phyloP scores from a whole-genome alignment of 176 grass and related monocot genomes.

The Carex myosuroides region DNA sequence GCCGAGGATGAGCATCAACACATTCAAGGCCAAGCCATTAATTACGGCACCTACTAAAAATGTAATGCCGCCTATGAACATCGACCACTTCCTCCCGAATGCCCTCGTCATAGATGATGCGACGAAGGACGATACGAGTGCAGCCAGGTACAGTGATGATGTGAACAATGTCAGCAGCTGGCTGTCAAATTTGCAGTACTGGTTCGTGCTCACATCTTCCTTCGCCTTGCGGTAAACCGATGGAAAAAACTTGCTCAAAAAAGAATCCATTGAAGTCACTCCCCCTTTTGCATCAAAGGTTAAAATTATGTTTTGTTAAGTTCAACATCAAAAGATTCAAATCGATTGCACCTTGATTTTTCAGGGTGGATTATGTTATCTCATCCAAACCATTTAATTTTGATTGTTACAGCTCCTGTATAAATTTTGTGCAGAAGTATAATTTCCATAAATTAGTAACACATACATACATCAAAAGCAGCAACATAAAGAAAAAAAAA shows the following conservation, averaged over 20 bases:
- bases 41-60: conserved; percentile 3
- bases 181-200: conserved; percentile 85
- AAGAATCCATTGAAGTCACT: conserved; percentile 20
- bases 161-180: conserved; percentile 22
- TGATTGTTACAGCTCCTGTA: background rate
- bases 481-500: background rate
- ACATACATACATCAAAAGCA: background rate
- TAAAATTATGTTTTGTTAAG: background rate
- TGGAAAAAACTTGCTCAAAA: conserved; percentile 16
- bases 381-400: background rate
- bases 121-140: background rate
- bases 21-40: conserved; percentile 15
- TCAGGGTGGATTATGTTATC: background rate
- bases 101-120: conserved; percentile 5
- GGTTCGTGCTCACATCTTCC: conserved; percentile 16
- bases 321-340: background rate
- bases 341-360: background rate
- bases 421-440: background rate
- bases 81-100: conserved; percentile 8
- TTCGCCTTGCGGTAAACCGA: conserved; percentile 8
- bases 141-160: conserved; percentile 13
- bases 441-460: background rate
- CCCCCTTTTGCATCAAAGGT: background rate
- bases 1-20: conserved; percentile 16
- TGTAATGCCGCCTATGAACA: conserved; percentile 16